These are phyloP conservation scores for Lecanicillium sp. DNA, from an alignment of 2,329 filamentous ascomycete genomes.

Conservation along the genomic window DNA sequence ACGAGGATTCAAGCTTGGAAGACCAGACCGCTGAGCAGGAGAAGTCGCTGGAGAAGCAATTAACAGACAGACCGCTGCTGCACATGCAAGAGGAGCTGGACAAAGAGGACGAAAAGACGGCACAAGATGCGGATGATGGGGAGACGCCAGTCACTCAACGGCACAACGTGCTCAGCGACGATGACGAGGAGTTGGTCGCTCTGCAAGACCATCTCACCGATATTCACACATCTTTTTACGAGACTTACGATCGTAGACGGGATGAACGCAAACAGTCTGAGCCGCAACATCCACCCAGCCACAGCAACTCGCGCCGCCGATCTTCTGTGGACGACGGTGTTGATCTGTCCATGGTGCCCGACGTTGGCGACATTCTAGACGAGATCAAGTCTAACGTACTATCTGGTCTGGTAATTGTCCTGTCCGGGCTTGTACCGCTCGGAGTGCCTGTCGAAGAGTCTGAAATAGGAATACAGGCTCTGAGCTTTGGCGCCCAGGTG, in stretches of 20 bases:
- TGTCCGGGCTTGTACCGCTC: slow-evolving; percentile 84
- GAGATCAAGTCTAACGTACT: slow-evolving; percentile 73
- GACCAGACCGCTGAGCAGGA: slow-evolving; percentile 81
- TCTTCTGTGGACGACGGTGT: slow-evolving; percentile 35
- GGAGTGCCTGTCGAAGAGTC: slow-evolving; percentile 72
- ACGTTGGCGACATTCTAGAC: slow-evolving; percentile 80
- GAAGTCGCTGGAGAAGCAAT: slow-evolving; percentile 78
- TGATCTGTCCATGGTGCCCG: slow-evolving; percentile 58
- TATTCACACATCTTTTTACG: slow-evolving; percentile 76
- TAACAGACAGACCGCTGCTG: slow-evolving; percentile 81
- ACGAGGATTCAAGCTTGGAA: slow-evolving; percentile 61
- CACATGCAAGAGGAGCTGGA: slow-evolving; percentile 90
- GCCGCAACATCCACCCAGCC: slow-evolving; percentile 29
- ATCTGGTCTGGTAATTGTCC: slow-evolving; percentile 68
- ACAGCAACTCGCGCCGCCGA: slow-evolving; percentile 26
- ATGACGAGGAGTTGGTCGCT: slow-evolving; percentile 74
- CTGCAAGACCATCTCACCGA: slow-evolving; percentile 70
- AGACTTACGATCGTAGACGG: slow-evolving; percentile 64
- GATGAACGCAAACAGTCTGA: slow-evolving; percentile 29
- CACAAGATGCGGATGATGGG: slow-evolving; percentile 22
- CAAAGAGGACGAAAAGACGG: slow-evolving; percentile 54
- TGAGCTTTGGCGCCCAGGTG: slow-evolving; percentile 72
- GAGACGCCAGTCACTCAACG: slow-evolving; percentile 35
- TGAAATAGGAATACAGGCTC: slow-evolving; percentile 82
- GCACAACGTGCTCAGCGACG: slow-evolving; percentile 79